A percentile compares a stretch with the other conserved stretches of the same genome.
These are phyloP conservation scores for Chrysosphaeria jannelii DNA, from an alignment of 2,329 filamentous ascomycete genomes.

Conservation along the genomic window DNA sequence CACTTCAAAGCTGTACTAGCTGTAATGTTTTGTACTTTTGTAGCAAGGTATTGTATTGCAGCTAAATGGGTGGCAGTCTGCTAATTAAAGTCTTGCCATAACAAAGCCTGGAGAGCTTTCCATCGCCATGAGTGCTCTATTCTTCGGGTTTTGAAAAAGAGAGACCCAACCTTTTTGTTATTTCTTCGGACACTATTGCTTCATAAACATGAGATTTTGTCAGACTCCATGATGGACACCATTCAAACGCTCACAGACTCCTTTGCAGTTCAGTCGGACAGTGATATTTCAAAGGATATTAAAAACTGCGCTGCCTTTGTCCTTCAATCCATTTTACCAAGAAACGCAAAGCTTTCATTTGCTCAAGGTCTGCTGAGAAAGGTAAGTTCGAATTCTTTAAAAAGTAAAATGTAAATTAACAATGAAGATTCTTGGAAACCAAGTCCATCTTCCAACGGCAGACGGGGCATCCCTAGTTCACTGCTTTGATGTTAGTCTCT, in stretches of 20 bases:
- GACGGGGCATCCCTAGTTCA: constrained; percentile 1
- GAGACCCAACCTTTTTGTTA: constrained; percentile 3
- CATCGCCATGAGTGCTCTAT: constrained; percentile 8
- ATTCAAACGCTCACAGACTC: constrained; percentile 1
- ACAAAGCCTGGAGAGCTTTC: constrained; percentile 7
- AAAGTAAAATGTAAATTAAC: not conserved
- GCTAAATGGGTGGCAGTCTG: too few species aligned
- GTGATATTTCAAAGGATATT: not conserved
- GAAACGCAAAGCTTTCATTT: constrained; percentile 1
- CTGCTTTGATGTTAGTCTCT: constrained; percentile 7
- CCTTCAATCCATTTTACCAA: not conserved
- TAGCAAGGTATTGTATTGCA: constrained; percentile 7
- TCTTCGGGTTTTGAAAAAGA: constrained; percentile 3
- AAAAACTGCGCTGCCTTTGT: constrained; percentile 2
- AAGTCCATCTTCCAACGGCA: constrained; percentile 1
- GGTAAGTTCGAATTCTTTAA: constrained; percentile 1
- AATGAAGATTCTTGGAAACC: constrained; percentile 3
- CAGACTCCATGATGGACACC: constrained; percentile 1
- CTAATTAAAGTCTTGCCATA: constrained; percentile 9
- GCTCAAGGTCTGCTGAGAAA: constrained; percentile 1
- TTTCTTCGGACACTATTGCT: constrained; percentile 7
- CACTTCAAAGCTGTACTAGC: constrained; percentile 5
- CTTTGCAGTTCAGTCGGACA: too few species aligned
- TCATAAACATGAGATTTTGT: constrained; percentile 5
- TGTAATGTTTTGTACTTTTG: constrained; percentile 8